Evolutionary conservation across 805 yeast species (phyloP), one percentile per base, ranked within the genome.

Genomic region (Candida nitratophila): DNA sequence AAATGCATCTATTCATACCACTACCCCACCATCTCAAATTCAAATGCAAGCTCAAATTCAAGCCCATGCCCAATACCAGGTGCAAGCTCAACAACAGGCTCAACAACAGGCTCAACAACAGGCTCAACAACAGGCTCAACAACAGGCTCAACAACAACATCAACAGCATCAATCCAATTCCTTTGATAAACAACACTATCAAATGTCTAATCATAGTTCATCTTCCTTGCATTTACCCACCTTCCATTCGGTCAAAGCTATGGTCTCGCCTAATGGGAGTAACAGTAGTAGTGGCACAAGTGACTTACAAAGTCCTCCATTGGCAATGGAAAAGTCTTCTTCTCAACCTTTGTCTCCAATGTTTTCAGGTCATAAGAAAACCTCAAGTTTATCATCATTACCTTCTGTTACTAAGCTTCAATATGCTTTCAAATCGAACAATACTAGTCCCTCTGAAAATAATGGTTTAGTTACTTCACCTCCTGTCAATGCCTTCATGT

Each of bases 191-290:
- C 22, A 37, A 30, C 39, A 33, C 16, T 26, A 26, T 15, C 40
- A 26, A 37, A 14, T n/a, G 12, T 17, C 36, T 4, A 26, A 35
- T 20, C 40, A 35, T 3, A 19, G 32, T 22, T 44, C 57, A 10
- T 49, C 59, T 3, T 53, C 59, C 2, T 42, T 56, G 34, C 55
- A 56, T 39, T 41, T 56, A 14, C 60, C 60, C 10, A 35, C 54
- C 4, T 56, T 56, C 49, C 59, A 55, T 24, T 51, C 56, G 3
- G 50, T 55, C 29, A 56, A 53, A 37, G 40, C 29, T 4, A 10
- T 19, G 15, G 15, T 22, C 7, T 36, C 39, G n/a, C 39, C 22
- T 35, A 36, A n/a, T 17, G 24, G n/a, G 10, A 6, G 6, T 19
- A 12, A 7, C 14, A 16, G 12, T 14, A 14, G 10, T 15, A n/a